Percentiles rank a stretch among this genome's conserved stretches.
Conservation (phyloP, 352 stramenopile genomes). For the Aphanomyces euteiches region DNA sequence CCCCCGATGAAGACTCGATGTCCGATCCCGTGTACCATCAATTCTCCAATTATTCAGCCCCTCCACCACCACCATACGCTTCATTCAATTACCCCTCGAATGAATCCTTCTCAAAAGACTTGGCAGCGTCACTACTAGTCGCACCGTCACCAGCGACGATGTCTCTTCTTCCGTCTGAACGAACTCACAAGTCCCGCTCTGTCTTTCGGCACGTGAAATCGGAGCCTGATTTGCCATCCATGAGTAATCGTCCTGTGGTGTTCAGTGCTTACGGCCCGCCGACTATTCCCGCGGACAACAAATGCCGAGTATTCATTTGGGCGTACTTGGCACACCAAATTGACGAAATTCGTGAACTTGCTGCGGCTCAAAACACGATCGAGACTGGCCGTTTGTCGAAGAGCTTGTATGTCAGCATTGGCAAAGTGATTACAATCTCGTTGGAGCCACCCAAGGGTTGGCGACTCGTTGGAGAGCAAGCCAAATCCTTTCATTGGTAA, state of each 20-base stretch:
- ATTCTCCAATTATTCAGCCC: no score
- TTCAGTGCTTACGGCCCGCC: slow-evolving; percentile 48
- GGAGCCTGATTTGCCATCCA: no score
- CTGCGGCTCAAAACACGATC: slow-evolving; percentile 36
- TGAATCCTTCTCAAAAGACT: no score
- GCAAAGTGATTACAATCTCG: slow-evolving; percentile 56
- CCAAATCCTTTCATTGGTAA: slow-evolving; percentile 63
- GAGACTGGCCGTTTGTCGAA: slow-evolving; percentile 9
- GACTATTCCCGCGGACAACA: background rate
- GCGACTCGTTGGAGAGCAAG: slow-evolving; percentile 45
- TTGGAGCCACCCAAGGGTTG: slow-evolving; percentile 45
- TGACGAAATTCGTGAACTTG: slow-evolving; percentile 56
- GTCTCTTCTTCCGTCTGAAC: no score
- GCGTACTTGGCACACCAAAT: slow-evolving; percentile 61
- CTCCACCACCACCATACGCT: no score
- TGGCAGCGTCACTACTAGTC: no score
- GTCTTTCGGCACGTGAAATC: no score
- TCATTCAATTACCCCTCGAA: no score
- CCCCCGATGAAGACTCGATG: no score
- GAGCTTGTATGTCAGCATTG: slow-evolving; percentile 36
- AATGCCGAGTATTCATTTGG: slow-evolving; percentile 69
- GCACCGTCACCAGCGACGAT: no score
- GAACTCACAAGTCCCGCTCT: no score
- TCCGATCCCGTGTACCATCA: no score
- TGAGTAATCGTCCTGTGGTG: background rate